Evolutionary conservation across 2,329 filamentous ascomycete species (phyloP).

Genomic region (Zymoseptoria tritici): DNA sequence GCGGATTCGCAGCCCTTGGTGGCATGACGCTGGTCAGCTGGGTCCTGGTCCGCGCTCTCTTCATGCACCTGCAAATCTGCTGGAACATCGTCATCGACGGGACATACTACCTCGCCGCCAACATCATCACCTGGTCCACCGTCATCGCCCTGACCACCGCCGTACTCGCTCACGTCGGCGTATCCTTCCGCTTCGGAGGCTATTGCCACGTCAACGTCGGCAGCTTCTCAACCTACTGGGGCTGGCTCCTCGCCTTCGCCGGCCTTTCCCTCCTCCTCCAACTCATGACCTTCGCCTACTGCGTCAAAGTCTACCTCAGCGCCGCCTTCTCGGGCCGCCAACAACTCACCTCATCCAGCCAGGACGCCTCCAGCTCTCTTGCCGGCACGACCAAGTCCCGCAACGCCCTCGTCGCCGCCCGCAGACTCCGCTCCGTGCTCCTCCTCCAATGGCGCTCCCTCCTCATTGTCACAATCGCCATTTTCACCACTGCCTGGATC

Average conservation of each 20-base stretch:
- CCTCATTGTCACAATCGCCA: conserved; percentile 69
- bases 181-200: conserved; percentile 59
- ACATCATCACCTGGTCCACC: conserved; percentile 26
- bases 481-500: conserved; percentile 33
- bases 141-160: conserved; percentile 27
- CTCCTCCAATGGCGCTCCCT: conserved; percentile 79
- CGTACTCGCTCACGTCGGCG: conserved; percentile 39
- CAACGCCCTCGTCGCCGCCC: conserved; percentile 57
- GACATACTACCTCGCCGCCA: conserved; percentile 27
- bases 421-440: conserved; percentile 68
- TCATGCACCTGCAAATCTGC: conserved; percentile 41
- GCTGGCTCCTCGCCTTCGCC: conserved; percentile 31
- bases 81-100: conserved; percentile 30
- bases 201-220: conserved; percentile 79
- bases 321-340: conserved; percentile 16
- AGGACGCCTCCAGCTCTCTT: conserved; percentile 11
- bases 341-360: conserved; percentile 5
- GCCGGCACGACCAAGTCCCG: conserved; percentile 12
- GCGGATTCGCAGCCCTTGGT: conserved; percentile 68
- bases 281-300: conserved; percentile 30
- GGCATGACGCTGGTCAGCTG: conserved; percentile 74
- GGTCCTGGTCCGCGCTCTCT: conserved; percentile 52
- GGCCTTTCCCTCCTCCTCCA: conserved; percentile 29
- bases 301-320: conserved; percentile 29
- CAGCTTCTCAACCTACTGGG: conserved; percentile 32